These are phyloP conservation scores for Aureobasidium zeae DNA, from an alignment of 2,329 filamentous ascomycete species.

Conservation along the genomic window DNA sequence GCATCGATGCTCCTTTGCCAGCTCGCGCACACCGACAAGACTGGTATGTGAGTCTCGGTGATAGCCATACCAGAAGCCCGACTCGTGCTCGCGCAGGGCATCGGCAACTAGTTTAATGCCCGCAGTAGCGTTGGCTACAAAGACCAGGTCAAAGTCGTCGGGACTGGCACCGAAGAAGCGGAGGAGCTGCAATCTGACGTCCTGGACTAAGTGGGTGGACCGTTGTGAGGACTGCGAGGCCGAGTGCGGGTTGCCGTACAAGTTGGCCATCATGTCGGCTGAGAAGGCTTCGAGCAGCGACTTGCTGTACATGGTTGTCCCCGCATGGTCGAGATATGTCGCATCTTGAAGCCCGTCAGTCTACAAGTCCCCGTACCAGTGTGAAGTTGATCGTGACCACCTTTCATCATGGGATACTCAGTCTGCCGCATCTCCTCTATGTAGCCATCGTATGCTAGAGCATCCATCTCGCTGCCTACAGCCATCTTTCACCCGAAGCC, in stretches of 20 bases:
- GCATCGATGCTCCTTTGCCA: conserved; percentile 58
- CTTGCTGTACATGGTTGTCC: conserved; percentile 51
- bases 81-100: conserved; percentile 55
- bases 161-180: conserved; percentile 74
- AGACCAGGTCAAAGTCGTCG: conserved; percentile 75
- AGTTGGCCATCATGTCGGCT: conserved; percentile 61
- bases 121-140: conserved; percentile 86
- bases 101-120: conserved; percentile 82
- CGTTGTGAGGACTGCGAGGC: conserved; percentile 68
- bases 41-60: conserved; percentile 83
- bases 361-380: background rate
- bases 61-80: conserved; percentile 72
- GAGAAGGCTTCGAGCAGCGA: conserved; percentile 69
- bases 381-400: background rate
- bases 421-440: conserved; percentile 38
- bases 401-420: conserved; percentile 38
- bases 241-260: conserved; percentile 91
- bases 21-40: conserved; percentile 66
- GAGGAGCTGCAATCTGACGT: conserved; percentile 63
- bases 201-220: conserved; percentile 61
- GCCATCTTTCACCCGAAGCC: conserved; percentile 27
- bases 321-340: conserved; percentile 83
- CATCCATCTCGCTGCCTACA: conserved; percentile 21
- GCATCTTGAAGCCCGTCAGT: conserved; percentile 10
- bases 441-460: conserved; percentile 32